phyloP scores from a whole-genome alignment of 805 yeast genomes.

The Wickerhamiella kurtzmanii region DNA sequence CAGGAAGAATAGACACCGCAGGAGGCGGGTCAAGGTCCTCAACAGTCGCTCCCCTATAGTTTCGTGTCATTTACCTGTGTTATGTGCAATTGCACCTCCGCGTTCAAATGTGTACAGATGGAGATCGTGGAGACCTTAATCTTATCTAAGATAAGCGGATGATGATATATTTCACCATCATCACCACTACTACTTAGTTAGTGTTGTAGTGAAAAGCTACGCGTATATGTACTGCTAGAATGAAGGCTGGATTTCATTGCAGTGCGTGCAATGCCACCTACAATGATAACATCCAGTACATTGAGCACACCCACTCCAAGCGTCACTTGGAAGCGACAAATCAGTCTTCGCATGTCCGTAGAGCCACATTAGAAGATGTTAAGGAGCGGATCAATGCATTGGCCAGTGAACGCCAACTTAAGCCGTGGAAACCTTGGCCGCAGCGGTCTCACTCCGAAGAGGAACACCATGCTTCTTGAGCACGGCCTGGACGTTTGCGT shows the following conservation, averaged over 20 bases:
- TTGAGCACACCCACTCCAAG: slow-evolving; percentile 72
- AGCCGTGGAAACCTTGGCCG: background rate
- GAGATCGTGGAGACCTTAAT: background rate
- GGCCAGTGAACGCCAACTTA: slow-evolving; percentile 19
- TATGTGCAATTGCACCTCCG: background rate
- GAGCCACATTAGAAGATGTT: slow-evolving; percentile 39
- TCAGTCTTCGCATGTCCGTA: slow-evolving; percentile 27
- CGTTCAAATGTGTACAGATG: background rate
- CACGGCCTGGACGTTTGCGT: slow-evolving; percentile 51
- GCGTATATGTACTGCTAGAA: no score
- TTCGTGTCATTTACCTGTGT: background rate
- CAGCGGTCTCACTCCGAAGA: background rate
- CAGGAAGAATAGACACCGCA: slow-evolving; percentile 39
- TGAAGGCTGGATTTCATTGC: slow-evolving; percentile 67
- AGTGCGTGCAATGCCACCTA: slow-evolving; percentile 65
- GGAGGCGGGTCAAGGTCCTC: slow-evolving; percentile 49
- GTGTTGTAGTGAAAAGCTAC: no score
- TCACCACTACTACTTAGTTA: no score
- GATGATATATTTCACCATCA: no score
- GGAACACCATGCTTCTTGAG: slow-evolving; percentile 31
- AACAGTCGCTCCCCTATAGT: slow-evolving; percentile 33
- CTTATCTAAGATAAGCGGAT: no score
- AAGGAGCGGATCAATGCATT: slow-evolving; percentile 28
- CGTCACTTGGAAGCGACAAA: slow-evolving; percentile 35
- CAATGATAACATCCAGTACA: slow-evolving; percentile 66